Evolutionary conservation across 495 filamentous ascomycete genomes (phyloP).

Genomic region (Penicillium longicatenatum): DNA sequence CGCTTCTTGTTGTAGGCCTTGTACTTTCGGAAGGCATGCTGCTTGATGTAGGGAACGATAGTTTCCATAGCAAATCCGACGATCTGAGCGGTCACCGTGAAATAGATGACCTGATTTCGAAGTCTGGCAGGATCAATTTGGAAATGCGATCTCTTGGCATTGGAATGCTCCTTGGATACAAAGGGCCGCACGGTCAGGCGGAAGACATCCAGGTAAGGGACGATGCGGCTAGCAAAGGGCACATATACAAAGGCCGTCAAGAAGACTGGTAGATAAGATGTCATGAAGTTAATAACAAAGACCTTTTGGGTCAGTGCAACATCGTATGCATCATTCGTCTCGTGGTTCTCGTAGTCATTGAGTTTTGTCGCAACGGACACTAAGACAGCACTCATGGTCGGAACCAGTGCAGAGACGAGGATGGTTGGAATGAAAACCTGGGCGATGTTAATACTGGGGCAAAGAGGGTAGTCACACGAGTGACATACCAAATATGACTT

Average conservation of each 20-base stretch:
- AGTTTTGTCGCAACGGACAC: constrained; percentile 75
- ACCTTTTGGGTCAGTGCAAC: constrained; percentile 83
- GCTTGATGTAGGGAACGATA: constrained; percentile 82
- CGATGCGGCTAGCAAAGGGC: constrained; percentile 83
- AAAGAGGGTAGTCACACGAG: background rate
- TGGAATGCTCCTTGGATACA: constrained; percentile 63
- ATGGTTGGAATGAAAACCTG: constrained; percentile 88
- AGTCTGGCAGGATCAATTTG: constrained; percentile 82
- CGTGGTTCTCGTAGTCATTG: constrained; percentile 90
- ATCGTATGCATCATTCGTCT: constrained; percentile 78
- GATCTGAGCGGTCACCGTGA: constrained; percentile 92
- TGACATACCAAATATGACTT: constrained; percentile 75
- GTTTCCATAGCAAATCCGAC: constrained; percentile 87
- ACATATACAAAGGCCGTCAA: constrained; percentile 97
- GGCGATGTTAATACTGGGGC: constrained; percentile 30
- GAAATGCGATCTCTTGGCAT: constrained; percentile 62
- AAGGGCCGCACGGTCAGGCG: constrained; percentile 73
- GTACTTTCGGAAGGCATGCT: constrained; percentile 69
- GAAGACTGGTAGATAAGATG: constrained; percentile 89
- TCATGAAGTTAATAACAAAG: constrained; percentile 96
- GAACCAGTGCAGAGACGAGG: constrained; percentile 77
- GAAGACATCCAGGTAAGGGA: constrained; percentile 90
- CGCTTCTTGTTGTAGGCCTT: constrained; percentile 55
- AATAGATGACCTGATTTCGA: constrained; percentile 93
- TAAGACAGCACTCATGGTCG: constrained; percentile 74